These are phyloP conservation scores for Mycogone perniciosa DNA, from an alignment of 2,329 filamentous ascomycete genomes.

Conservation along the genomic window DNA sequence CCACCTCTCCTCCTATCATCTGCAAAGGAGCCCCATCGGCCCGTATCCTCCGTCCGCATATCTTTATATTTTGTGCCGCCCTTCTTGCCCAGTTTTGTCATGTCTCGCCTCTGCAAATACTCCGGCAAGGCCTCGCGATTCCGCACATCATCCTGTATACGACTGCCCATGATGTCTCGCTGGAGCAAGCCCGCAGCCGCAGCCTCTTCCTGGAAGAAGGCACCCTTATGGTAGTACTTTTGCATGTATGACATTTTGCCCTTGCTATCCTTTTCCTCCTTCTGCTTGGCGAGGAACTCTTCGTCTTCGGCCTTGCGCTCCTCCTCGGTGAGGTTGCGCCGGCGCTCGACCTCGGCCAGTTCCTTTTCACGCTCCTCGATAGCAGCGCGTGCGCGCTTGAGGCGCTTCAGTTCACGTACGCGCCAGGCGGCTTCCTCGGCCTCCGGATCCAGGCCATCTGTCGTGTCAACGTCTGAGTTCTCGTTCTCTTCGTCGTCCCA, in stretches of 20 bases:
- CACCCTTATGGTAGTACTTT: slow-evolving; percentile 93
- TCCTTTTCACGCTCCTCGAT: slow-evolving; percentile 82
- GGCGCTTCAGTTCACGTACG: slow-evolving; percentile 79
- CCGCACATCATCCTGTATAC: slow-evolving; percentile 74
- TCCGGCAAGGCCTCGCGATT: slow-evolving; percentile 81
- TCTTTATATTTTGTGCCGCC: slow-evolving; percentile 87
- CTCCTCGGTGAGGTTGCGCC: slow-evolving; percentile 77
- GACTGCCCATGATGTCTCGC: slow-evolving; percentile 78
- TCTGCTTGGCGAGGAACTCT: slow-evolving; percentile 68
- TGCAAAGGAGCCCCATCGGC: slow-evolving; percentile 67
- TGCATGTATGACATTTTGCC: slow-evolving; percentile 89
- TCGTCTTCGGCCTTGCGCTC: slow-evolving; percentile 83
- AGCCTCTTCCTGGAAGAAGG: slow-evolving; percentile 83
- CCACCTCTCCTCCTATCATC: slow-evolving; percentile 38
- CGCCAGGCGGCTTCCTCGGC: slow-evolving; percentile 92
- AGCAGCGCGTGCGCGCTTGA: slow-evolving; percentile 78
- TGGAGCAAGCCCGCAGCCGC: slow-evolving; percentile 68
- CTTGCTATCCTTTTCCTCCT: slow-evolving; percentile 68
- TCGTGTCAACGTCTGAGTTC: slow-evolving; percentile 76
- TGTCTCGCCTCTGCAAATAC: slow-evolving; percentile 87
- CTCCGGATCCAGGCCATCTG: slow-evolving; percentile 77
- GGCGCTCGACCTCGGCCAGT: slow-evolving; percentile 80
- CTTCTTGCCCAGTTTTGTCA: slow-evolving; percentile 89
- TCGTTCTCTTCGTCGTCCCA: slow-evolving; percentile 77
- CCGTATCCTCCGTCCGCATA: slow-evolving; percentile 84